These are phyloP conservation scores for Gaertneriomyces semiglobifer DNA, from an alignment of 192 early-diverging fungal genomes.

Conservation along the genomic window DNA sequence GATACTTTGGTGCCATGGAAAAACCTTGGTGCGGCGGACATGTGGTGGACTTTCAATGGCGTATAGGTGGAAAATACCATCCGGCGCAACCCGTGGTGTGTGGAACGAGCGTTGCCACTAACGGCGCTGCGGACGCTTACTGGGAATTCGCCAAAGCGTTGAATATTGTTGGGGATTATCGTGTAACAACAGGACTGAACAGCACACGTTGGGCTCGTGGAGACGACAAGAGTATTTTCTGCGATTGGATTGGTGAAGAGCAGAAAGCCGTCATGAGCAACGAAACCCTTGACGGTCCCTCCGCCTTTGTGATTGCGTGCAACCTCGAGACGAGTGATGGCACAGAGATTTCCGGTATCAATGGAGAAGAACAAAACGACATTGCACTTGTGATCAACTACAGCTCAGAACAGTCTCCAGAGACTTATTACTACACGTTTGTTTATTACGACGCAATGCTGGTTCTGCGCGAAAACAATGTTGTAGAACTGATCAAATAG, in stretches of 20 bases:
- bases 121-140: constrained; percentile 2
- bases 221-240: neutral
- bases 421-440: neutral
- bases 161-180: constrained; percentile 3
- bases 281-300: neutral
- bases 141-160: constrained; percentile 4
- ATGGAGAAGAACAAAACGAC: constrained; percentile 6
- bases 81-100: neutral
- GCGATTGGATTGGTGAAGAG: neutral
- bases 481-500: neutral
- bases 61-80: constrained; percentile 1
- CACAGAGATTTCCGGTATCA: constrained; percentile 1
- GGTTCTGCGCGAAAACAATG: constrained; percentile 7
- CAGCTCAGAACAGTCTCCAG: neutral
- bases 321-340: neutral
- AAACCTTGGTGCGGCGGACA: too few relatives aligned
- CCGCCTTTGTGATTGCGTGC: neutral
- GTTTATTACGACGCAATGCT: constrained; percentile 3
- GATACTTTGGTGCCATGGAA: too few relatives aligned
- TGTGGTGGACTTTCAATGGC: neutral
- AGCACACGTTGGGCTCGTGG: constrained; percentile 3
- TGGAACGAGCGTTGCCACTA: neutral
- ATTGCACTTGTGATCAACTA: neutral
- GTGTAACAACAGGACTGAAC: constrained; percentile 2
- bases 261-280: neutral